These are phyloP conservation scores for Medicago ruthenica DNA, from an alignment of 306 rosid species.

Conservation along the genomic window DNA sequence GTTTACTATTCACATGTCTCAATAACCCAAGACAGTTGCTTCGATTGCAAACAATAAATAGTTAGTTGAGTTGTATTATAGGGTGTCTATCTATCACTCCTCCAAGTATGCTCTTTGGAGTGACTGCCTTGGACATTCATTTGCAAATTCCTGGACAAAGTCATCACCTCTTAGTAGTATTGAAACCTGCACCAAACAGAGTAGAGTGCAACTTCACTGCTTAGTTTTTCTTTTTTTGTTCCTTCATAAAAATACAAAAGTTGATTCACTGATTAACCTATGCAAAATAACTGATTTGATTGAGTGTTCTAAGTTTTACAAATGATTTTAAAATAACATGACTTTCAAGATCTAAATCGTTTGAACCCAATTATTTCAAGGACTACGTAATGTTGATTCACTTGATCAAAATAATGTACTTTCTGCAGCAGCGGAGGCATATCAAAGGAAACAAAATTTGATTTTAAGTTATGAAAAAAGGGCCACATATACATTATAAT, in stretches of 20 bases:
- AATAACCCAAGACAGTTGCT: slow-evolving; percentile 52
- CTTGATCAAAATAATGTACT: no score
- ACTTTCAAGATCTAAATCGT: no score
- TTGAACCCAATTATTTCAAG: no score
- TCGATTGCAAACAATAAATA: slow-evolving; percentile 37
- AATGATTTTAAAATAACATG: no score
- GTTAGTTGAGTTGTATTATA: slow-evolving; percentile 54
- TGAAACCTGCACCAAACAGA: slow-evolving; percentile 51
- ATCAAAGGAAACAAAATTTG: background rate
- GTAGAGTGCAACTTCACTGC: background rate
- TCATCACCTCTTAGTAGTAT: slow-evolving; percentile 72
- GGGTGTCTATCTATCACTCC: background rate
- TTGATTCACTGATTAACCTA: no score
- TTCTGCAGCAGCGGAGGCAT: no score
- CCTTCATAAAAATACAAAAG: background rate
- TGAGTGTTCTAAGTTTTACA: no score
- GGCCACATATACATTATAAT: background rate
- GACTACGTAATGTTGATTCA: no score
- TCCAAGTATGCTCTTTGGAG: slow-evolving; percentile 54
- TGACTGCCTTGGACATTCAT: slow-evolving; percentile 32
- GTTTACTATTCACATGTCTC: slow-evolving; percentile 13
- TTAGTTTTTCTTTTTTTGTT: background rate
- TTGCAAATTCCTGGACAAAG: slow-evolving; percentile 27
- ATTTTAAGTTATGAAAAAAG: background rate
- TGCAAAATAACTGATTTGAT: no score